Percentiles rank a stretch among this genome's conserved stretches.
Conservation (phyloP, 176 grass and related monocot genomes). For the Thinopyrum elongatum region DNA sequence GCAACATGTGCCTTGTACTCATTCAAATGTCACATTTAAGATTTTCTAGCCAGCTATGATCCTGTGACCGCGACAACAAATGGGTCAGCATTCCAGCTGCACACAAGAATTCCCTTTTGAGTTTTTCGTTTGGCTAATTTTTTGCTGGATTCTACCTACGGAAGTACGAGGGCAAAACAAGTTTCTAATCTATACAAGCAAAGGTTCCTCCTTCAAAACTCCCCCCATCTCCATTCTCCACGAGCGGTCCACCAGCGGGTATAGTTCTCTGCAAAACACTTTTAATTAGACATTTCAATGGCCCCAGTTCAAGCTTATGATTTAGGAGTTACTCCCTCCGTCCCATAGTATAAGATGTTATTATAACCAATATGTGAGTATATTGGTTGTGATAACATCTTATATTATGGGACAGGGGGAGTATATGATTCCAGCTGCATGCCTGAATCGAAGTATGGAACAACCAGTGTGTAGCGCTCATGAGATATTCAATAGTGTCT, state of each 20-base stretch:
- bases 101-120: no score
- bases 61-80: background rate
- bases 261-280: constrained; percentile 59
- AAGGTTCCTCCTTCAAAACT: constrained; percentile 62
- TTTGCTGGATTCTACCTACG: no score
- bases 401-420: no score
- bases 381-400: no score
- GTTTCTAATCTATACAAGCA: constrained; percentile 40
- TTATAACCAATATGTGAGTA: no score
- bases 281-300: constrained; percentile 15
- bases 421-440: background rate
- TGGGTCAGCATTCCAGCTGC: background rate
- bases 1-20: no score
- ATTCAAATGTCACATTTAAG: no score
- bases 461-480: background rate
- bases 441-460: background rate
- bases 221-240: constrained; percentile 89
- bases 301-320: background rate
- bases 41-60: no score
- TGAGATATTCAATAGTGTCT: background rate
- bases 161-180: no score
- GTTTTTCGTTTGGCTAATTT: no score
- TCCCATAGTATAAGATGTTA: no score
- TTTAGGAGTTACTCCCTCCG: background rate
- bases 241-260: constrained; percentile 71